Base-by-base conservation (phyloP, 2,329 filamentous ascomycete genomes). In the Aureobasidium mangrovei region DNA sequence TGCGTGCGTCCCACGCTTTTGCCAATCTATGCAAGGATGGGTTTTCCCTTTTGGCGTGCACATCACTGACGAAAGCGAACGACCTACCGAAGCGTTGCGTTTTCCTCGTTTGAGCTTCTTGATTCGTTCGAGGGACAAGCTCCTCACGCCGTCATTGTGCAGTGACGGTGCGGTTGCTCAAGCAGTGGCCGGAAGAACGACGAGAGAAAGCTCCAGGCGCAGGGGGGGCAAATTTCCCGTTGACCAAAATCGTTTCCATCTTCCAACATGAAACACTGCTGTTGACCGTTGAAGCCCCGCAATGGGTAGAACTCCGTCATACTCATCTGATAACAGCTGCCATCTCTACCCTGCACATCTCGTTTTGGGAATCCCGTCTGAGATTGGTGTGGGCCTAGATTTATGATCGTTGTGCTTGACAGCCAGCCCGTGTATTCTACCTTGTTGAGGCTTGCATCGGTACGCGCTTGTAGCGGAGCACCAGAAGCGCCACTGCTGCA, bases 151-250 rank as follows among this genome's bases (percentile, higher is more conserved):
- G 48, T 42, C 39, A 52, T 42, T 51, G 47, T 38, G 47, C 47
- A 51, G 47, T 18, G 47, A 36, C 47, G 38, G 47, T 51, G 47
- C 47, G 47, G 47, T 51, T 51, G 47, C 47, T 51, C 35, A 38
- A 51, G 47, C 47, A 51, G 29, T 33, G 28, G 47, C n/a, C 26
- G 26, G 5, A n/a, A 40, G n/a, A 48, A 5, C 33, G 35, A n/a
- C n/a, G 26, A 18, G 7, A 26, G 4, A 12, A 18, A 41, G 29
- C 18, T 12, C 27, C 4, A 52, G 26, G 39, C 48, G 48, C 48
- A 42, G 38, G 47, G 39, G 43, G n/a, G 31, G 39, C 47, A 41
- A 51, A 51, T 51, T 51, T 51, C 47, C 47, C 47, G 47, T 51
- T 51, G 47, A 33, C 36, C 31, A 24, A 35, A 29, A 38, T n/a